phyloP scores from a whole-genome alignment of 2,329 filamentous ascomycete species.

The Botryotinia convoluta region DNA sequence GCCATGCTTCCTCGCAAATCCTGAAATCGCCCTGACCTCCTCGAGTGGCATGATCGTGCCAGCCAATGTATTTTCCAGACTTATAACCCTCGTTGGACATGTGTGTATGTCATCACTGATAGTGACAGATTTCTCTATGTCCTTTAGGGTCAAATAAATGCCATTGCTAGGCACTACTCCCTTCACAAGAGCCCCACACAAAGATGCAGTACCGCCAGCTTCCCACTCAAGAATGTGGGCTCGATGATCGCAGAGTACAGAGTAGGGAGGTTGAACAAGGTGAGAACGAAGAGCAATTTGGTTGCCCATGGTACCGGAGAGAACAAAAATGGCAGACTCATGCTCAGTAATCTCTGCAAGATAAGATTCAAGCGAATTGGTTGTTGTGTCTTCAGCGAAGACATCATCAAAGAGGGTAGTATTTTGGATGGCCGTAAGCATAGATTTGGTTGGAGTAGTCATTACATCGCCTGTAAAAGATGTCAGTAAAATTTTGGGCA shows the following conservation, averaged over 20 bases:
- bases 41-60: slow-evolving; percentile 75
- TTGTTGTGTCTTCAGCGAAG: slow-evolving; percentile 75
- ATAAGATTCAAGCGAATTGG: slow-evolving; percentile 70
- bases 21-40: slow-evolving; percentile 67
- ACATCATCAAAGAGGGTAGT: slow-evolving; percentile 83
- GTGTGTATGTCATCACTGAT: slow-evolving; percentile 69
- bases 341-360: slow-evolving; percentile 73
- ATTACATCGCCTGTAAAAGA: slow-evolving; percentile 56
- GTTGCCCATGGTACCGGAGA: slow-evolving; percentile 94
- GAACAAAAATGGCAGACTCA: slow-evolving; percentile 73
- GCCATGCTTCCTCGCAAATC: slow-evolving; percentile 62
- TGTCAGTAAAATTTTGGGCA: neutral
- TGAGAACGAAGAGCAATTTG: slow-evolving; percentile 79
- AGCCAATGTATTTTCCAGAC: slow-evolving; percentile 80
- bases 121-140: slow-evolving; percentile 64
- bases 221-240: slow-evolving; percentile 73
- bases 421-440: slow-evolving; percentile 75
- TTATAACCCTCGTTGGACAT: slow-evolving; percentile 78
- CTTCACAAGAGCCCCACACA: slow-evolving; percentile 69
- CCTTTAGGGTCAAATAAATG: slow-evolving; percentile 56
- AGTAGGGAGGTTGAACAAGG: slow-evolving; percentile 74
- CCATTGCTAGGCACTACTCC: slow-evolving; percentile 68
- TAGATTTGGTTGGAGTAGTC: slow-evolving; percentile 74
- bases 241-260: slow-evolving; percentile 74
- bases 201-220: slow-evolving; percentile 61